phyloP scores from a whole-genome alignment of 2,329 filamentous ascomycete species.

The Phialophora verrucosa region DNA sequence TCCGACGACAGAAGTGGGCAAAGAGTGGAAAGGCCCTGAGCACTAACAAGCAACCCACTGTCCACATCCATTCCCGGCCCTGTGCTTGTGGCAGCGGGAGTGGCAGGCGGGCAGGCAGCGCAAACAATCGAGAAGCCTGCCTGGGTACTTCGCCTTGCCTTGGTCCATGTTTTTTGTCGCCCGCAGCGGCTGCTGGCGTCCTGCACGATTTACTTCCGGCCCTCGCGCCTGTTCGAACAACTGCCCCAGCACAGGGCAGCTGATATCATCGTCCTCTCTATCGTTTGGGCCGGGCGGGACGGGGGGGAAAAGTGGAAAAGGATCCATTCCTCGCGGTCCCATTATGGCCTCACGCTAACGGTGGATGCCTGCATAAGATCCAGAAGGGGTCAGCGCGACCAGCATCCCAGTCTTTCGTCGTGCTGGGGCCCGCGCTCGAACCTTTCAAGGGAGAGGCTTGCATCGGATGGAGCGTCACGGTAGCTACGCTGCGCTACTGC shows the following conservation, averaged over 20 bases:
- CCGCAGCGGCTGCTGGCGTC: slow-evolving; percentile 28
- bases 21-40: slow-evolving; percentile 20
- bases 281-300: slow-evolving; percentile 4
- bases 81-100: slow-evolving; percentile 5
- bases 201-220: slow-evolving; percentile 24
- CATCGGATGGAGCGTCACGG: slow-evolving; percentile 13
- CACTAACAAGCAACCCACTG: slow-evolving; percentile 1
- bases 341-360: slow-evolving; percentile 14
- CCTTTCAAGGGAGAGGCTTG: slow-evolving; percentile 20
- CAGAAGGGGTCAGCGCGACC: slow-evolving; percentile 12
- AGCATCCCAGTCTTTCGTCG: slow-evolving; percentile 5
- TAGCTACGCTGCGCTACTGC: slow-evolving; percentile 6
- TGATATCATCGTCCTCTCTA: slow-evolving; percentile 30
- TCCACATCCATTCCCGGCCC: slow-evolving; percentile 7
- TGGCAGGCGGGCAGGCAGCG: slow-evolving; percentile 7
- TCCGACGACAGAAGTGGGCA: slow-evolving; percentile 23
- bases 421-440: not conserved
- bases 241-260: slow-evolving; percentile 7
- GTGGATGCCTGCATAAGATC: slow-evolving; percentile 22
- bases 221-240: slow-evolving; percentile 8
- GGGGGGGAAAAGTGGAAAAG: slow-evolving; percentile 1
- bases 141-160: slow-evolving; percentile 26
- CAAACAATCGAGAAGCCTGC: slow-evolving; percentile 25
- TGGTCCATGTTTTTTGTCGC: slow-evolving; percentile 17
- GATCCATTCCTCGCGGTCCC: slow-evolving; percentile 5